Percentiles rank a stretch among this genome's conserved stretches.
phyloP scores from a whole-genome alignment of 441 rosid species.

The Populus hybrid region DNA sequence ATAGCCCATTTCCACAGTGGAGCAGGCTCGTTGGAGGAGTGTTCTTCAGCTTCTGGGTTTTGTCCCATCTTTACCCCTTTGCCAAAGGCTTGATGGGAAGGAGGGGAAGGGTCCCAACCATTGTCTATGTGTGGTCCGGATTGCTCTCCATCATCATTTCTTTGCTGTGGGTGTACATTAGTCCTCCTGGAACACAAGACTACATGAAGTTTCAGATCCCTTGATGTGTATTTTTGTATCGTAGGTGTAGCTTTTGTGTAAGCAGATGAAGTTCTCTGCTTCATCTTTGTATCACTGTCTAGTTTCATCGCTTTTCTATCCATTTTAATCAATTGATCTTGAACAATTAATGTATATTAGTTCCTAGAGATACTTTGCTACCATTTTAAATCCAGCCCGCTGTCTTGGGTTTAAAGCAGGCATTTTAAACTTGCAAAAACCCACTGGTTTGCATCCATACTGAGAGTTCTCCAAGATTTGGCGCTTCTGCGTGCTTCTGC shows the following conservation, averaged over 20 bases:
- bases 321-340: background rate
- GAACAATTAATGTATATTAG: background rate
- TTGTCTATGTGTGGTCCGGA: too few relatives aligned
- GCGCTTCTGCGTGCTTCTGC: background rate
- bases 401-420: background rate
- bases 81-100: too few relatives aligned
- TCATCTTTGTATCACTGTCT: constrained; percentile 19
- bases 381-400: background rate
- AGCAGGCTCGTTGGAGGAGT: constrained; percentile 71
- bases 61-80: too few relatives aligned
- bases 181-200: constrained; percentile 55
- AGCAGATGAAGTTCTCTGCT: constrained; percentile 35
- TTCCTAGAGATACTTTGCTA: background rate
- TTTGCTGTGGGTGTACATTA: too few relatives aligned
- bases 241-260: background rate
- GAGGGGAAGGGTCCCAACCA: too few relatives aligned
- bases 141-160: too few relatives aligned
- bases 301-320: background rate
- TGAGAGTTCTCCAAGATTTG: background rate
- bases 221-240: constrained; percentile 2
- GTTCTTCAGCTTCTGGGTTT: constrained; percentile 79
- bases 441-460: background rate
- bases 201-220: constrained; percentile 64
- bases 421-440: background rate
- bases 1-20: constrained; percentile 62